A percentile compares a stretch with the other conserved stretches of the same genome.
Evolutionary conservation across 331 rosid species (phyloP).

Genomic region (Acacia concinna): DNA sequence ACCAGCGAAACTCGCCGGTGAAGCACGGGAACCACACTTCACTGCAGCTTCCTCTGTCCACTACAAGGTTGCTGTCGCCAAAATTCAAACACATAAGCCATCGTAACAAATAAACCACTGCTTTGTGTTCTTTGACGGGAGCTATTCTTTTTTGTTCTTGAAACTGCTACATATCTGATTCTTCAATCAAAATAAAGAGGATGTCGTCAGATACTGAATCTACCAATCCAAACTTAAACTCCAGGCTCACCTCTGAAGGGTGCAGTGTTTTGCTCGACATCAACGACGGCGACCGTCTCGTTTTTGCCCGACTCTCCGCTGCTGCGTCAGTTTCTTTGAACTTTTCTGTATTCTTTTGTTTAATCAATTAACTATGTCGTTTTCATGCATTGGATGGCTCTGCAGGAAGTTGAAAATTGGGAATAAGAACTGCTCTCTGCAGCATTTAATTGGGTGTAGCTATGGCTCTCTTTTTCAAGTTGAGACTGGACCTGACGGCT

Average conservation of each 20-base stretch:
- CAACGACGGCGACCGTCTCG: conserved; percentile 90
- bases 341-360: background rate
- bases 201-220: conserved; percentile 38
- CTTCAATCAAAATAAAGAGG: conserved; percentile 1
- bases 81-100: background rate
- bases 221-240: conserved; percentile 24
- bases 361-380: background rate
- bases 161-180: background rate
- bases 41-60: background rate
- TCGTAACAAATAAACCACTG: background rate
- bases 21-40: background rate
- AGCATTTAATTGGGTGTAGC: conserved; percentile 67
- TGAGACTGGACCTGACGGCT: conserved; percentile 55
- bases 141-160: background rate
- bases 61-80: background rate
- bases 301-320: conserved; percentile 83
- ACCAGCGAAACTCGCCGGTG: background rate
- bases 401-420: conserved; percentile 80
- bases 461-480: conserved; percentile 83
- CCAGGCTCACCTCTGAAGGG: conserved; percentile 80
- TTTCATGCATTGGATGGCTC: background rate
- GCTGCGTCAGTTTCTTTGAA: conserved; percentile 55
- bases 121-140: no score
- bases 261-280: conserved; percentile 93
- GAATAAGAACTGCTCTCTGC: conserved; percentile 72